Base-by-base conservation (phyloP, 495 filamentous ascomycete species). In the Bacidia gigantensis region DNA sequence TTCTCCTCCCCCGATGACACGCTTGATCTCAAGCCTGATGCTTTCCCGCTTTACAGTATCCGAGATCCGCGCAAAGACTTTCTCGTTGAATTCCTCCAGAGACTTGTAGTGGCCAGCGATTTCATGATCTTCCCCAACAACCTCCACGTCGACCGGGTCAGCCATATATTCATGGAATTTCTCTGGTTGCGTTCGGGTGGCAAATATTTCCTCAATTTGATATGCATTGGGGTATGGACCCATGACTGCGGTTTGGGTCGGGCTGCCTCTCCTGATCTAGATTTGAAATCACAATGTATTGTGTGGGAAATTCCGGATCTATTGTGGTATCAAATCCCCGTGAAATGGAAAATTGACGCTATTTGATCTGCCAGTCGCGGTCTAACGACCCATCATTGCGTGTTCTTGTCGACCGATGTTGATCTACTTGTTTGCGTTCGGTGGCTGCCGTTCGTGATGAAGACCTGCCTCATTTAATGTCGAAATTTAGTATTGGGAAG, bases 151-250 rank as follows among this genome's bases (percentile, higher is more conserved):
- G 29, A 49, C 25, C 7, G 32, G 26, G 20, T 54, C 44, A 22
- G 44, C 25, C 26, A 22, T 14, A 12, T 40, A 23, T 35, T 35
- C 29, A 14, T 35, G 29, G 29, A 35, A 35, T 14, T 35, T 35
- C 14, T 35, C 29, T 14, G 52, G 52, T 9, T 17, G 9, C 7
- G 3, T 29, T 17, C 50, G 32, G 40, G 42, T 20, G 11, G 23
- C 23, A 39, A 52, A 52, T 18, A 52, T 52, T n/a, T 46, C 50
- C 25, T 52, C 50, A n/a, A 52, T 52, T 23, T 52, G 38, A 25
- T 43, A 17, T 14, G 40, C 50, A 29, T 7, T 45, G 23, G 50
- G 50, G 40, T 52, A 52, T 1, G 50, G 40, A 25, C 12, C 45
- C 20, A 21, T 48, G 23, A 14, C 14, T 35, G 29, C 29, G 29